Evolutionary conservation across 345 rosid genomes (phyloP), one percentile per base, ranked within the genome.

Genomic region (Lagerstroemia speciosa): DNA sequence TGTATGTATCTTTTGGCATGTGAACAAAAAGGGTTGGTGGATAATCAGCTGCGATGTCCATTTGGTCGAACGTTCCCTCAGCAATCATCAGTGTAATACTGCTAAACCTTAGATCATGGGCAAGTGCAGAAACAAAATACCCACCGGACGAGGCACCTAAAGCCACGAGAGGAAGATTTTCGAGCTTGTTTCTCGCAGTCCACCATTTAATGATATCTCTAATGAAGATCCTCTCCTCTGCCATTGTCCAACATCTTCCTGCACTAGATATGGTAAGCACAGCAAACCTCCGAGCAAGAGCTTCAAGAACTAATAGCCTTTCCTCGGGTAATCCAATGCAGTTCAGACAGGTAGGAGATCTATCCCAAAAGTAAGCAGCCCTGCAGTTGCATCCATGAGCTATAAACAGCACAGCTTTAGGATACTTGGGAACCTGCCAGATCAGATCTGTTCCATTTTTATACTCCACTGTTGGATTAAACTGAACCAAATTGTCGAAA

Each of bases 141-240:
- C 98, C 96, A 75, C 98, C 97, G 34, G 99, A 94, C 15, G 99
- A 91, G 68, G 99, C 97, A 22, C 99, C 99, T 72, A 91, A 79
- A 58, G 89, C 96, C 46, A 88, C 90, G 69, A 91, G 85, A 66
- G 96, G 99, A 74, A 94, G 88, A 69, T 65, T 83, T 60, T 81
- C 85, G 26, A 89, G 87, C 34, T 83, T 64, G 65, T 87, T 81
- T 57, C 66, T 79, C 68, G 57, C 65, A 19, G 85, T 60, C 99
- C 99, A 91, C 80, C 84, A 76, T 38, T 24, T 75, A 58, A 94
- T 84, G 2, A 87, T 77, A 45, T 79, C 78, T 71, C 83, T 67
- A 29, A 91, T 91, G 45, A 81, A 37, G 14, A 71, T 7, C 55
- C 72, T 81, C 73, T 94, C 99, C 67, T 88, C 76, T 62, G 83